Base-by-base conservation (phyloP, 805 yeast species). In the Metschnikowia drakensbergensis region DNA sequence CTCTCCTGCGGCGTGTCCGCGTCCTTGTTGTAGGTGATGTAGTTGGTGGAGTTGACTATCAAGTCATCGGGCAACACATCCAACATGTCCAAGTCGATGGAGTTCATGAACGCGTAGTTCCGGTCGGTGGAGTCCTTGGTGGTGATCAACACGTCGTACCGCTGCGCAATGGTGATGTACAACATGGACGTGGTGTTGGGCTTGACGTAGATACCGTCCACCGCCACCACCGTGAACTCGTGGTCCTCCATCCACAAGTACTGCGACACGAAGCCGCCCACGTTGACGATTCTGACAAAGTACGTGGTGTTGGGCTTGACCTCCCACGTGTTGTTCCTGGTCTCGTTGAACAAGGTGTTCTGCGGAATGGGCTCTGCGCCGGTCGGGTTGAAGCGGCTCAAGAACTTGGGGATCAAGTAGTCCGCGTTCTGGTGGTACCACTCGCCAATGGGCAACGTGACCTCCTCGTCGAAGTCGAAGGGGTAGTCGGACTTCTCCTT, bases 281-380 rank as follows among this genome's bases (percentile, higher is more conserved):
- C 77, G 70, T 92, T 94, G 60, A 86, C 77, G 48, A 94, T 68
- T 64, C 96, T 81, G 54, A 94, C 57, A 58, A 86, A 71, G 66
- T 94, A 94, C 13, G 97, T 91, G 34, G 82, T 89, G 69, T 82
- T 82, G 6, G 98, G 96, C 71, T 87, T 63, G 48, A 92, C 95
- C 6, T 69, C 55, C 86, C 89, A 82, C n/a, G 91, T 80, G 61
- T 79, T 72, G 67, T 86, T 85, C 61, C 75, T 79, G 9, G 96
- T 84, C 63, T 90, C 89, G 71, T 92, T 92, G 66, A 90, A 74
- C 59, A 94, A 76, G 58, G 86, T 68, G 64, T 78, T 74, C 56
- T 87, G 86, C 6, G 99, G 99, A 58, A 94, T 83, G 45, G 99
- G 99, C 72, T 94, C 99, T 38, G 98, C 97, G 62, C 99, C 99